phyloP scores from a whole-genome alignment of 805 yeast species.

The Sungouiella thailandica region DNA sequence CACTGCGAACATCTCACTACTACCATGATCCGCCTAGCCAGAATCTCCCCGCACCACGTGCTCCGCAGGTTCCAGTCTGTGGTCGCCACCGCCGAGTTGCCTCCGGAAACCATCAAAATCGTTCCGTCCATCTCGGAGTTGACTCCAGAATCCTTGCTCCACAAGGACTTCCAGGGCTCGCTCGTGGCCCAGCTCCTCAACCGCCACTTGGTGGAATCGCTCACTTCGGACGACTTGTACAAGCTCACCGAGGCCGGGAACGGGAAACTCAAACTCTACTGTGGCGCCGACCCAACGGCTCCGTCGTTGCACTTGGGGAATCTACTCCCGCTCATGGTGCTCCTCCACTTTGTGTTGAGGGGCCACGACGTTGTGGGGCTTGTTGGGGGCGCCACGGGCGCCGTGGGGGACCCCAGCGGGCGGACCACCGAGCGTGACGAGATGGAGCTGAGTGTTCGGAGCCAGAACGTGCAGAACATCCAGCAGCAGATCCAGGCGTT shows the following conservation, averaged over 20 bases:
- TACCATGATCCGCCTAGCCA: no score
- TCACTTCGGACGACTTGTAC: conserved; percentile 34
- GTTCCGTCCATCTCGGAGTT: conserved; percentile 32
- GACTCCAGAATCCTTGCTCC: conserved; percentile 14
- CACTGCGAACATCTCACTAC: no score
- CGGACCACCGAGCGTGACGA: conserved; percentile 66
- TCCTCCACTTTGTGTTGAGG: conserved; percentile 75
- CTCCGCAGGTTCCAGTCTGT: no score
- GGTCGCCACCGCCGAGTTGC: conserved; percentile 10
- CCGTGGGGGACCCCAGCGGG: conserved; percentile 96
- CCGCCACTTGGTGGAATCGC: conserved; percentile 33
- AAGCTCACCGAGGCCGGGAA: conserved; percentile 22
- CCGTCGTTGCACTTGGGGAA: conserved; percentile 87
- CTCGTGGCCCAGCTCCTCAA: conserved; percentile 34
- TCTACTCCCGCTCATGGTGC: conserved; percentile 76
- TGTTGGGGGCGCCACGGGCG: conserved; percentile 94
- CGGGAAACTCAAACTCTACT: conserved; percentile 56
- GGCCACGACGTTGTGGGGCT: conserved; percentile 84
- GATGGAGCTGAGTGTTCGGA: conserved; percentile 49
- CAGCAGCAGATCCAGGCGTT: conserved; percentile 57
- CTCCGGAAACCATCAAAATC: conserved; percentile 33
- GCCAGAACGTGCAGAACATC: conserved; percentile 55
- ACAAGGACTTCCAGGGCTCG: conserved; percentile 23
- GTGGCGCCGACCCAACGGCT: conserved; percentile 98
- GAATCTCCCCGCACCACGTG: no score